A percentile compares a stretch with the other conserved stretches of the same genome.
These are phyloP conservation scores for Aspergillus leporis DNA, from an alignment of 495 filamentous ascomycete species.

Conservation along the genomic window DNA sequence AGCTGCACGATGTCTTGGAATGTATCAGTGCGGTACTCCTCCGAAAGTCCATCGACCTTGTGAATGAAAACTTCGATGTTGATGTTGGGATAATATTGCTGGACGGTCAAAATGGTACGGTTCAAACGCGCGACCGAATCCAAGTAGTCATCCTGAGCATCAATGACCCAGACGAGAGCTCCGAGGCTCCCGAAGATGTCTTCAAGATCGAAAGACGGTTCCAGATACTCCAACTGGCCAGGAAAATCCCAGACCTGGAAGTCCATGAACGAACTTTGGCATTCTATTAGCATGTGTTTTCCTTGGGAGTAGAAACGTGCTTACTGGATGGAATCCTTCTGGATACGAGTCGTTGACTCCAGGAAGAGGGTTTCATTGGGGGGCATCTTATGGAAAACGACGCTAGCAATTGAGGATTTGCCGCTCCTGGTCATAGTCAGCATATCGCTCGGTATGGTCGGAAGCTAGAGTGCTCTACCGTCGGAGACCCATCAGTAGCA, in stretches of 20 bases:
- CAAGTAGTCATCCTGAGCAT: constrained; percentile 95
- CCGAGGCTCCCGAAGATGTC: constrained; percentile 92
- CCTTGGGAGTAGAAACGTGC: constrained; percentile 19
- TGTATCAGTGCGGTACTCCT: constrained; percentile 91
- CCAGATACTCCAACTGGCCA: constrained; percentile 85
- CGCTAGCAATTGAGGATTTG: constrained; percentile 95
- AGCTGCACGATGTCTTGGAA: constrained; percentile 93
- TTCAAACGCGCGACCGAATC: constrained; percentile 86
- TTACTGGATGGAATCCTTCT: constrained; percentile 90
- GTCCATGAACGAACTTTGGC: constrained; percentile 88
- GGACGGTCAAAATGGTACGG: constrained; percentile 80
- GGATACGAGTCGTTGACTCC: constrained; percentile 88
- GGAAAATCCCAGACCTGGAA: constrained; percentile 98
- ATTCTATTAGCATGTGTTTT: constrained; percentile 1
- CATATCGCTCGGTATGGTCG: not conserved
- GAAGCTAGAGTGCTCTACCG: constrained; percentile 54
- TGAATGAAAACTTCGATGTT: constrained; percentile 98
- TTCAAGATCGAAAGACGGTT: constrained; percentile 83
- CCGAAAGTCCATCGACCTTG: constrained; percentile 92
- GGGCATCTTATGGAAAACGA: constrained; percentile 96
- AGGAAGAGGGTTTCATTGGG: constrained; percentile 93
- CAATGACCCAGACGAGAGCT: constrained; percentile 96
- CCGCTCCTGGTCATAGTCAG: constrained; percentile 66
- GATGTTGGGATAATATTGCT: constrained; percentile 83
- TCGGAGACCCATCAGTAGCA: constrained; percentile 93